Percentiles rank a stretch among this genome's conserved stretches.
phyloP scores from a whole-genome alignment of 768 basidiomycete species.

The Mycena polygramma region DNA sequence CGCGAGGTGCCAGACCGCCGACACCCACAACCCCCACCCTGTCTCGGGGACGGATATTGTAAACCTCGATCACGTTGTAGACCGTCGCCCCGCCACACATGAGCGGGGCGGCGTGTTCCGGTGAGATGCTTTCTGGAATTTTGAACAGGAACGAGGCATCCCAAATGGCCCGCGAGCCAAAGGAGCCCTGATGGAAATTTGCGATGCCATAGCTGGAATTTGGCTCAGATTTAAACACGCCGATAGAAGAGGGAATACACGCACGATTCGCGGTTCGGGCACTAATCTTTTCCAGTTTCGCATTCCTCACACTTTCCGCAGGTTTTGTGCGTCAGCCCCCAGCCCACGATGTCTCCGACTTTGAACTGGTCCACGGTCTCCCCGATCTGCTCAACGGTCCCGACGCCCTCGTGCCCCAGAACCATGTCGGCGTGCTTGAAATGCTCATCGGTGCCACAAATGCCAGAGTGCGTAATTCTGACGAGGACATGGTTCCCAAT shows the following conservation, averaged over 20 bases:
- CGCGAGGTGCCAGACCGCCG: constrained; percentile 53
- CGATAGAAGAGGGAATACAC: constrained; percentile 41
- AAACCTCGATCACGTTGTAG: constrained; percentile 22
- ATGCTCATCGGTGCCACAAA: constrained; percentile 56
- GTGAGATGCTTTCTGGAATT: constrained; percentile 47
- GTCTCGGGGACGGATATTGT: constrained; percentile 44
- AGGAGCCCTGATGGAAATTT: constrained; percentile 40
- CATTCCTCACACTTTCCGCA: constrained; percentile 51
- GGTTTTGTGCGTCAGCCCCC: constrained; percentile 43
- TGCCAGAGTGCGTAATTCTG: constrained; percentile 42
- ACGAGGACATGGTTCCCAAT: constrained; percentile 40
- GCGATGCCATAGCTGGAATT: constrained; percentile 43
- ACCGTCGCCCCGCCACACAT: constrained; percentile 40
- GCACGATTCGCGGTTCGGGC: constrained; percentile 50
- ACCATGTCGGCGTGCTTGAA: constrained; percentile 47
- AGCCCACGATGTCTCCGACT: constrained; percentile 43
- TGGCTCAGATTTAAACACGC: background rate
- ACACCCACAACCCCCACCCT: constrained; percentile 51
- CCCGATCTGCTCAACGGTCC: constrained; percentile 50
- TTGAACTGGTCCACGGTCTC: background rate
- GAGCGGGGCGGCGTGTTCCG: constrained; percentile 49
- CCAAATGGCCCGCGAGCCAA: constrained; percentile 51
- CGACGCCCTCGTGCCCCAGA: constrained; percentile 56
- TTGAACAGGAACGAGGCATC: constrained; percentile 50
- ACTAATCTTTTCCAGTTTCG: constrained; percentile 47